Evolutionary conservation across 2,329 filamentous ascomycete species (phyloP).

Genomic region (Calonectria montana): DNA sequence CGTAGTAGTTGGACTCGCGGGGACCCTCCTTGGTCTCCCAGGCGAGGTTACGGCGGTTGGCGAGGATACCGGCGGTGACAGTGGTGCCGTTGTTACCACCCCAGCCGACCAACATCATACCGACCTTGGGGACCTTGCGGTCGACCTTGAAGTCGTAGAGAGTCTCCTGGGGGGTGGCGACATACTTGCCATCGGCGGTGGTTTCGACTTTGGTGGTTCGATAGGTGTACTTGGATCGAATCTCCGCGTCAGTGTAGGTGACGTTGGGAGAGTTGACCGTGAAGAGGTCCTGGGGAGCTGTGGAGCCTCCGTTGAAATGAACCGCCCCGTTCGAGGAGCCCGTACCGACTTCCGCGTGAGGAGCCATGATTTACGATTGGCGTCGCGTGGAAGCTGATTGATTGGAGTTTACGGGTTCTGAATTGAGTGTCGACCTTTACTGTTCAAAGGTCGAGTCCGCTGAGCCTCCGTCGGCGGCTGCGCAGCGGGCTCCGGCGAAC

Average conservation of each 20-base stretch:
- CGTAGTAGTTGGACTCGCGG: conserved; percentile 94
- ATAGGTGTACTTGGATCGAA: conserved; percentile 96
- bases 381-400: conserved; percentile 39
- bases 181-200: conserved; percentile 78
- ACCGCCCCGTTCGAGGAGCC: conserved; percentile 73
- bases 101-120: conserved; percentile 97
- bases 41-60: conserved; percentile 85
- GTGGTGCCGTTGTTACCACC: conserved; percentile 99
- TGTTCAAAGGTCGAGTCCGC: conserved; percentile 72
- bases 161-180: conserved; percentile 88
- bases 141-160: conserved; percentile 98
- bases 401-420: conserved; percentile 42
- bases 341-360: conserved; percentile 78
- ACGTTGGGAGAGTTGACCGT: conserved; percentile 94
- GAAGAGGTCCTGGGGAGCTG: conserved; percentile 74
- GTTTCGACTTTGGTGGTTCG: conserved; percentile 88
- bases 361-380: conserved; percentile 77
- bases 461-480: conserved; percentile 87
- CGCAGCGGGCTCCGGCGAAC: conserved; percentile 96
- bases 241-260: conserved; percentile 86
- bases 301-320: conserved; percentile 51
- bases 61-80: conserved; percentile 95
- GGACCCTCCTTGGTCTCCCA: conserved; percentile 96
- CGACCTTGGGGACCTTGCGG: conserved; percentile 90
- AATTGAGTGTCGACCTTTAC: conserved; percentile 59